Base-by-base conservation (phyloP, 2,329 filamentous ascomycete genomes). In the Ophiognomonia clavigignenti-juglandacearum region DNA sequence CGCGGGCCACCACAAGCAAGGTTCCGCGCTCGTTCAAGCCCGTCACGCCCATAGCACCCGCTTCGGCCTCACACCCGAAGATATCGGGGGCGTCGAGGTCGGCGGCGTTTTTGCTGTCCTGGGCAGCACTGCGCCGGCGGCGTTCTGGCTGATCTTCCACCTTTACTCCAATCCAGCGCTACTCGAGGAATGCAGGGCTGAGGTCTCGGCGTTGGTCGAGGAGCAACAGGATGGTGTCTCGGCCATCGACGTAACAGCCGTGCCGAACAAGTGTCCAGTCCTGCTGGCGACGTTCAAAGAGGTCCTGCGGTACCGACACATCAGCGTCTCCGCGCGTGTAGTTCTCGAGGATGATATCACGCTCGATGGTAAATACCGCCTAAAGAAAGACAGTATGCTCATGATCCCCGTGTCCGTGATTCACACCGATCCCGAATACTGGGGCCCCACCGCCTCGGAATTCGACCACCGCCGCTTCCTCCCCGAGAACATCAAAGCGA, bases 251-350 rank as follows among this genome's bases (percentile, higher is more conserved):
- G 45, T 69, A 1, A 55, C 52, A 14, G 48, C 36, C 10, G 48
- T 69, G 40, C 64, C 63, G 26, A 46, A 43, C 0, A 47, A 45
- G 0, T 71, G 68, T 47, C 63, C 64, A 1, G 56, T 67, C 1
- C 48, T 73, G 2, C 43, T 62, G 5, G 67, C 68, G 1, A 63
- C 63, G 6, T 60, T 64, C 22, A 60, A 70, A 39, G 70, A 73
- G 43, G 61, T 59, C 1, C 56, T 72, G 4, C 64, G 70, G 1
- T 54, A 57, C 42, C 59, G 61, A 34, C 58, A 58, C 36, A 61
- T 63, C 6, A 62, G 64, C 20, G 56, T 62, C 14, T 63, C 62
- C 18, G 29, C 9, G 5, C 47, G 47, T 18, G 22, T 34, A 19
- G 26, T 50, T 2, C 16, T 46, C 1, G 31, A 53, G 10, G 48